Evolutionary conservation across 768 basidiomycete species (phyloP).

Genomic region (Cystofilobasidium capitatum): DNA sequence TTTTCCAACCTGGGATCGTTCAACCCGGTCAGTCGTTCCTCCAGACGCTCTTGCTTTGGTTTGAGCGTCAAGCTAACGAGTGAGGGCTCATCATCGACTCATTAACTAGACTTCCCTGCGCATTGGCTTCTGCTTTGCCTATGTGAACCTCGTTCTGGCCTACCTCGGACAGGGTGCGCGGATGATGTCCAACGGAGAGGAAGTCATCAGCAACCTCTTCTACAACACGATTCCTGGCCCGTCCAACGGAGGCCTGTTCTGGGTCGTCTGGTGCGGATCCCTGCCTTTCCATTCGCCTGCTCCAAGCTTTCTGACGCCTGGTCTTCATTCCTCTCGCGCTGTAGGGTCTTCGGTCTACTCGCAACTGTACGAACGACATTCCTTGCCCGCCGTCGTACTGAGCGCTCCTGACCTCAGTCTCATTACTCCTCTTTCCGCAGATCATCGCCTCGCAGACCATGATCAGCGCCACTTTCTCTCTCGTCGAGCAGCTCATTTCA

Average conservation of each 20-base stretch:
- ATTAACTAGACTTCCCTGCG: slow-evolving; percentile 1
- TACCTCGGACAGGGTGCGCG: slow-evolving; percentile 46
- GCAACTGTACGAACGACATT: slow-evolving; percentile 48
- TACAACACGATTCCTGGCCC: slow-evolving; percentile 57
- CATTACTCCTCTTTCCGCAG: slow-evolving; percentile 33
- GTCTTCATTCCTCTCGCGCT: no score
- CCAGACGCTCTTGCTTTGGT: slow-evolving; percentile 45
- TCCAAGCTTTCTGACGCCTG: not conserved
- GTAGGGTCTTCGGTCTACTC: not conserved
- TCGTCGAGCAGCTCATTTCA: slow-evolving; percentile 56
- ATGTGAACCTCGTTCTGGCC: slow-evolving; percentile 53
- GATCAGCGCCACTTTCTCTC: slow-evolving; percentile 54
- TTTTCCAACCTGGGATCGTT: slow-evolving; percentile 55
- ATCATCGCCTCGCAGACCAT: slow-evolving; percentile 58
- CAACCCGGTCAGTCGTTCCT: slow-evolving; percentile 41
- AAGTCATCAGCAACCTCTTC: slow-evolving; percentile 51
- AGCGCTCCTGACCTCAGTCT: not conserved
- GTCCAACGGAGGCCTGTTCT: slow-evolving; percentile 50
- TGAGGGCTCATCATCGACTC: not conserved
- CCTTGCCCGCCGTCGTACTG: not conserved
- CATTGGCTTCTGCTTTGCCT: slow-evolving; percentile 42
- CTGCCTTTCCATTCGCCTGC: not conserved
- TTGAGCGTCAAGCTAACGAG: no score
- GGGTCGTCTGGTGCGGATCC: slow-evolving; percentile 46
- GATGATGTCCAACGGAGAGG: slow-evolving; percentile 48